phyloP scores from a whole-genome alignment of 805 yeast species.

The Barnettozyma californica region DNA sequence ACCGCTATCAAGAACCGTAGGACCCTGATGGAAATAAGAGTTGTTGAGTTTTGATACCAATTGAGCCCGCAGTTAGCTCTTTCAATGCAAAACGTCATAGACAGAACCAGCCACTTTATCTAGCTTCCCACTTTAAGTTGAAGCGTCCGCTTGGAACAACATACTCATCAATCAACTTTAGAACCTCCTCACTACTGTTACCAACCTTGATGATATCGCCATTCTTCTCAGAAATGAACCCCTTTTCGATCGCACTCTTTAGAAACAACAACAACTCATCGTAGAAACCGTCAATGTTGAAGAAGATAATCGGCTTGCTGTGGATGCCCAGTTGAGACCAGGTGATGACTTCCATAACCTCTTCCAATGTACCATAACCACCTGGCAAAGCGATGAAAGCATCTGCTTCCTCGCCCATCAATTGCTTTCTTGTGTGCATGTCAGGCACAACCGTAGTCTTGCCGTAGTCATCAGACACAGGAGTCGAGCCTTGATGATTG shows the following conservation, averaged over 20 bases:
- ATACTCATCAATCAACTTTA: constrained; percentile 55
- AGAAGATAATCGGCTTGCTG: constrained; percentile 70
- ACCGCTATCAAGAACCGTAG: no score
- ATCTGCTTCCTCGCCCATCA: constrained; percentile 84
- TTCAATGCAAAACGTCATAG: not conserved
- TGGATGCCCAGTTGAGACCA: constrained; percentile 91
- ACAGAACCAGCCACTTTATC: not conserved
- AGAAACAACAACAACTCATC: constrained; percentile 64
- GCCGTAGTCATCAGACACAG: constrained; percentile 55
- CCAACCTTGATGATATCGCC: constrained; percentile 68
- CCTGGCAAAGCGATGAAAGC: constrained; percentile 91
- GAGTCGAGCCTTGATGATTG: constrained; percentile 61
- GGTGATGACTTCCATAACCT: constrained; percentile 82
- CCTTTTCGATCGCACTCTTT: constrained; percentile 50
- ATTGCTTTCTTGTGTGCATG: constrained; percentile 83
- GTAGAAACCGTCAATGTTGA: constrained; percentile 76
- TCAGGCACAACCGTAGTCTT: constrained; percentile 76
- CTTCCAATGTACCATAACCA: constrained; percentile 88
- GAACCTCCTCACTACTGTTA: constrained; percentile 60
- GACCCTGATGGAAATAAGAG: no score
- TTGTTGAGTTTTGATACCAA: no score
- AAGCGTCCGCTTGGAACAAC: constrained; percentile 68
- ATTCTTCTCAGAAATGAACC: constrained; percentile 65
- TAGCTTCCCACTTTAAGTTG: constrained; percentile 60
- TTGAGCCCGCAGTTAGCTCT: no score